Evolutionary conservation across 306 rosid genomes (phyloP).

Genomic region (Ormosia semicastrata): DNA sequence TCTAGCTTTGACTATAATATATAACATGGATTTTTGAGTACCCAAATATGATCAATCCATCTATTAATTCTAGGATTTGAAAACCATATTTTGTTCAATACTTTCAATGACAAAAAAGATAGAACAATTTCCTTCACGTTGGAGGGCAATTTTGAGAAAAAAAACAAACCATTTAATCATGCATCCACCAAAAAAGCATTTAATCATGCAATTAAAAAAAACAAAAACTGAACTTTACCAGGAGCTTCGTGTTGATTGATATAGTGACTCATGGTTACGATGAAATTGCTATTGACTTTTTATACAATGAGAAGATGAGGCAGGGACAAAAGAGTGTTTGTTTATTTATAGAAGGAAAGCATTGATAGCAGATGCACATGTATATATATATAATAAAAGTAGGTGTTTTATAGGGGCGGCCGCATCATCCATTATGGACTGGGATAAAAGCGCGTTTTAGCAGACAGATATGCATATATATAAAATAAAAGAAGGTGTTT

Average conservation of each 20-base stretch:
- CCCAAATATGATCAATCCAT: neutral
- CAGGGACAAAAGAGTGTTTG: neutral
- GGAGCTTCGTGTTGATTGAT: constrained; percentile 42
- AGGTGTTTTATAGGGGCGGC: neutral
- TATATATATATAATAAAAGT: neutral
- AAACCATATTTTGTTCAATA: neutral
- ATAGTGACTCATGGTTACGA: constrained; percentile 22
- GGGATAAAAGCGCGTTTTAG: constrained; percentile 12
- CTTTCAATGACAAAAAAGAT: neutral
- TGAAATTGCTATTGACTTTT: neutral
- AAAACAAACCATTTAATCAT: neutral
- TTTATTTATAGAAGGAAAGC: neutral
- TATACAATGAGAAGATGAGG: too few relatives aligned
- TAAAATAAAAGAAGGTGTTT: neutral
- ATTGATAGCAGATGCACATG: neutral
- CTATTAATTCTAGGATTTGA: neutral
- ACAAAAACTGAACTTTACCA: neutral
- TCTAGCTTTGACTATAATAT: neutral
- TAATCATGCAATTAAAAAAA: neutral
- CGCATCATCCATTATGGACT: neutral
- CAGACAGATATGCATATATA: too few relatives aligned
- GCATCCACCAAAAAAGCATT: neutral
- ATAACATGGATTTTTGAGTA: neutral
- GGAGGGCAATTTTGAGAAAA: neutral
- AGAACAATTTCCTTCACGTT: neutral